A percentile compares a stretch with the other conserved stretches of the same genome.
Evolutionary conservation across 345 rosid genomes (phyloP).

Genomic region (Salix purpurea): DNA sequence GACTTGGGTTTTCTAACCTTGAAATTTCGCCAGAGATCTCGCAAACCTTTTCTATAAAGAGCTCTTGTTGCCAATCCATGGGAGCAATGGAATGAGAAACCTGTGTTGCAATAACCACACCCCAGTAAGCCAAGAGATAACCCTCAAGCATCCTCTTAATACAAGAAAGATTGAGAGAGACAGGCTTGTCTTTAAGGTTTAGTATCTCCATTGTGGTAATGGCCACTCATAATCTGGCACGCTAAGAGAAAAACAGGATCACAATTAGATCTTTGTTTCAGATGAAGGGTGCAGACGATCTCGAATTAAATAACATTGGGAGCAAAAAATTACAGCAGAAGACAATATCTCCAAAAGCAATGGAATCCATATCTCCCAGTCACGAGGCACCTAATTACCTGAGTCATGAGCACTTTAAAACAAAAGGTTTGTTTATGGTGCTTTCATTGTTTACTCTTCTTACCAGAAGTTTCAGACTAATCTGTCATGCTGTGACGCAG

Average conservation of each 20-base stretch:
- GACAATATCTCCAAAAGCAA: neutral
- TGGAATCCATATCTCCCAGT: slow-evolving; percentile 1
- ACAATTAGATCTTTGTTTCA: neutral
- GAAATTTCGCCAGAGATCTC: slow-evolving; percentile 12
- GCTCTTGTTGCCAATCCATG: slow-evolving; percentile 11
- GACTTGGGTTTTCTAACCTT: slow-evolving; percentile 1
- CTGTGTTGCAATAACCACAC: neutral
- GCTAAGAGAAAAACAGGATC: neutral
- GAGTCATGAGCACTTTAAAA: too few species aligned
- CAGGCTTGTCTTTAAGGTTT: too few species aligned
- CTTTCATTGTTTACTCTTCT: too few species aligned
- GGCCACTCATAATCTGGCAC: neutral
- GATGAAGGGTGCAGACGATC: neutral
- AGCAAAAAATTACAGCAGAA: too few species aligned
- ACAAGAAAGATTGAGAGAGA: neutral
- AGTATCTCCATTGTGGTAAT: neutral
- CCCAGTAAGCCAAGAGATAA: neutral
- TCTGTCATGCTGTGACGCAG: too few species aligned
- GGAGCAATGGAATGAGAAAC: neutral
- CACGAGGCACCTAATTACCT: neutral
- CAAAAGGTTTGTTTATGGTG: too few species aligned
- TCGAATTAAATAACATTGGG: neutral
- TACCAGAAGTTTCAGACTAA: too few species aligned
- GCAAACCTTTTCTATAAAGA: slow-evolving; percentile 8
- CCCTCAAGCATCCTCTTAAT: neutral